Evolutionary conservation across 2,329 filamentous ascomycete species (phyloP).

Genomic region (Delphinella strobiligena): DNA sequence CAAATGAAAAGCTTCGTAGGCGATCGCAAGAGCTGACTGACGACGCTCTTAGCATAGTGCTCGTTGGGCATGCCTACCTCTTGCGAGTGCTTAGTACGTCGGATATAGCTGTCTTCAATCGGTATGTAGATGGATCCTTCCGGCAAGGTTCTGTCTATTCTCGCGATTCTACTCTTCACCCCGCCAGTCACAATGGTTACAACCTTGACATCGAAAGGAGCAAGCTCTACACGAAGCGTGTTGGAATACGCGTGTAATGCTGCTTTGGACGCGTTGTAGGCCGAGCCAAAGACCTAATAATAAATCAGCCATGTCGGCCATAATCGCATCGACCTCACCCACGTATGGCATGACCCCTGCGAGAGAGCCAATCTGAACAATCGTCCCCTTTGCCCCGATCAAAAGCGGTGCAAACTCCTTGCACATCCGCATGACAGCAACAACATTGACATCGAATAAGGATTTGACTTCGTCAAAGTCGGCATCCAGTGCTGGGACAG

Average conservation of each 20-base stretch:
- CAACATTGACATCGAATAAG: slow-evolving; percentile 44
- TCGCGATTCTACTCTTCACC: slow-evolving; percentile 46
- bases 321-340: not conserved
- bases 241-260: slow-evolving; percentile 47
- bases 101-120: slow-evolving; percentile 38
- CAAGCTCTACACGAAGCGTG: slow-evolving; percentile 45
- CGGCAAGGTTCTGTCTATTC: slow-evolving; percentile 36
- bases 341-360: slow-evolving; percentile 32
- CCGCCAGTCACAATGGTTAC: slow-evolving; percentile 45
- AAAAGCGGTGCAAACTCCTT: slow-evolving; percentile 44
- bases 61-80: slow-evolving; percentile 39
- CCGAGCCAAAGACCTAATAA: slow-evolving; percentile 21
- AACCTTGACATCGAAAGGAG: slow-evolving; percentile 37
- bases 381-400: slow-evolving; percentile 27
- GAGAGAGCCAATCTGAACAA: slow-evolving; percentile 28
- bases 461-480: slow-evolving; percentile 34
- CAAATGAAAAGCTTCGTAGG: slow-evolving; percentile 33
- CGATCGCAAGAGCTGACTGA: slow-evolving; percentile 34
- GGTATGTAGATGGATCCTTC: slow-evolving; percentile 40
- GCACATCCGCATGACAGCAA: slow-evolving; percentile 46
- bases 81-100: slow-evolving; percentile 42
- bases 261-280: slow-evolving; percentile 49
- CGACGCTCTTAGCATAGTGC: slow-evolving; percentile 43
- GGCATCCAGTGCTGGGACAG: slow-evolving; percentile 45
- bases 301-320: not conserved